These are phyloP conservation scores for Dryas alaskensis DNA, from an alignment of 306 rosid genomes.

Conservation along the genomic window DNA sequence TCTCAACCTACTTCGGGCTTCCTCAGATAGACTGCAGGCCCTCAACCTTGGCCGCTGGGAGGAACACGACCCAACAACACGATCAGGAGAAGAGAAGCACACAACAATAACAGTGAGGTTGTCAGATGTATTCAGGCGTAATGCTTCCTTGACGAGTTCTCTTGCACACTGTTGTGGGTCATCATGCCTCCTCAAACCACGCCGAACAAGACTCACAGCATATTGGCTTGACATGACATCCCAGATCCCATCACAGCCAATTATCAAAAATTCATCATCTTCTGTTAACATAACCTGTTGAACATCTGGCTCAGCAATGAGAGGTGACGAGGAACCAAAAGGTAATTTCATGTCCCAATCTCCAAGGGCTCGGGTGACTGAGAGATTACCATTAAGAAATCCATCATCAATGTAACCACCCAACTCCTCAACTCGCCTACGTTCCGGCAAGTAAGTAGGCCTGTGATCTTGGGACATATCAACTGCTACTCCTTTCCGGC, in stretches of 20 bases:
- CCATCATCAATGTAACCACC: slow-evolving; percentile 59
- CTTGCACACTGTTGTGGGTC: slow-evolving; percentile 79
- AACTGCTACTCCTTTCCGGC: slow-evolving; percentile 73
- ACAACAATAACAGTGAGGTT: slow-evolving; percentile 81
- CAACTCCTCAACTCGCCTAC: slow-evolving; percentile 58
- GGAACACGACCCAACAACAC: slow-evolving; percentile 40
- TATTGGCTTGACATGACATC: slow-evolving; percentile 76
- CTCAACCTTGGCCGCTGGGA: slow-evolving; percentile 57
- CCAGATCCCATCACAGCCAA: slow-evolving; percentile 94
- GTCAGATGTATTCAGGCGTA: slow-evolving; percentile 64
- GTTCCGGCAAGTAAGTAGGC: slow-evolving; percentile 56
- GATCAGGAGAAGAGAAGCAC: slow-evolving; percentile 55
- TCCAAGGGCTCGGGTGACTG: slow-evolving; percentile 88
- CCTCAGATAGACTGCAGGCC: slow-evolving; percentile 54
- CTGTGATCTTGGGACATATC: slow-evolving; percentile 81
- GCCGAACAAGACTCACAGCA: slow-evolving; percentile 87
- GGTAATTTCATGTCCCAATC: slow-evolving; percentile 80
- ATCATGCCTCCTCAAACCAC: slow-evolving; percentile 70
- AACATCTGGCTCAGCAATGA: slow-evolving; percentile 86
- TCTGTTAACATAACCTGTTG: slow-evolving; percentile 54
- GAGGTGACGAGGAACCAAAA: slow-evolving; percentile 67
- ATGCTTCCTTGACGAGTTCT: slow-evolving; percentile 76
- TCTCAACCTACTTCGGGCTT: slow-evolving; percentile 51
- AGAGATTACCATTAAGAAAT: slow-evolving; percentile 61
- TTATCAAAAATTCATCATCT: slow-evolving; percentile 81